These are phyloP conservation scores for Trichoderma sp. DNA, from an alignment of 2,329 filamentous ascomycete genomes.

Conservation along the genomic window DNA sequence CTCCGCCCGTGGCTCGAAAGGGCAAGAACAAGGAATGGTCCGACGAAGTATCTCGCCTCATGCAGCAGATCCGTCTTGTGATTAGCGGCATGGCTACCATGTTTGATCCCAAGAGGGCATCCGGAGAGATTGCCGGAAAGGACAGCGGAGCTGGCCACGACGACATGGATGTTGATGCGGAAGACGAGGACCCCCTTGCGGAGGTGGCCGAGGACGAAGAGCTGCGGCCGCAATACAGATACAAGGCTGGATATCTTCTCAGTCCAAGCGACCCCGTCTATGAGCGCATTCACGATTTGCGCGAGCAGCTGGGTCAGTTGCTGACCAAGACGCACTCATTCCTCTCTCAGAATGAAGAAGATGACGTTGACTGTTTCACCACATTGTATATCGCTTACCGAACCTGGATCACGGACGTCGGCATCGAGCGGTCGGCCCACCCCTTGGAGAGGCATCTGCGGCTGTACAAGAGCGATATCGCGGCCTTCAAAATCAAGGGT, in stretches of 20 bases:
- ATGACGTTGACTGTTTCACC: slow-evolving; percentile 95
- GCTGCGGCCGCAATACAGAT: slow-evolving; percentile 82
- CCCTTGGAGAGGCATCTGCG: slow-evolving; percentile 84
- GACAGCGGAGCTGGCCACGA: slow-evolving; percentile 48
- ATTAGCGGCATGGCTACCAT: slow-evolving; percentile 87
- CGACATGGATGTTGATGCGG: slow-evolving; percentile 49
- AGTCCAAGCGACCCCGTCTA: slow-evolving; percentile 61
- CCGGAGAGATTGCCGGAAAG: slow-evolving; percentile 51
- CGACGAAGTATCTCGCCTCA: slow-evolving; percentile 87
- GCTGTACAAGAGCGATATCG: slow-evolving; percentile 82
- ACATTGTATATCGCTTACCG: slow-evolving; percentile 88
- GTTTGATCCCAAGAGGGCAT: slow-evolving; percentile 78
- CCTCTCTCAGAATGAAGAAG: slow-evolving; percentile 80
- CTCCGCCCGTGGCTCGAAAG: slow-evolving; percentile 81
- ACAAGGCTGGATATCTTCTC: slow-evolving; percentile 84
- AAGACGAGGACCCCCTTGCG: slow-evolving; percentile 59
- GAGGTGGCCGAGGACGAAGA: slow-evolving; percentile 77
- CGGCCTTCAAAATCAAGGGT: slow-evolving; percentile 92
- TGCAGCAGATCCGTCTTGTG: slow-evolving; percentile 85
- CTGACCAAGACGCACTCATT: slow-evolving; percentile 85
- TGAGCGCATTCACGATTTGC: slow-evolving; percentile 74
- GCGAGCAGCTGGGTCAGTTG: slow-evolving; percentile 76
- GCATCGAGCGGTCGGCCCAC: slow-evolving; percentile 92
- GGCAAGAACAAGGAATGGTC: slow-evolving; percentile 99
- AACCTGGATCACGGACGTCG: slow-evolving; percentile 97